Base-by-base conservation (phyloP, 768 basidiomycete species). In the Leucosporidium yakuticum region DNA sequence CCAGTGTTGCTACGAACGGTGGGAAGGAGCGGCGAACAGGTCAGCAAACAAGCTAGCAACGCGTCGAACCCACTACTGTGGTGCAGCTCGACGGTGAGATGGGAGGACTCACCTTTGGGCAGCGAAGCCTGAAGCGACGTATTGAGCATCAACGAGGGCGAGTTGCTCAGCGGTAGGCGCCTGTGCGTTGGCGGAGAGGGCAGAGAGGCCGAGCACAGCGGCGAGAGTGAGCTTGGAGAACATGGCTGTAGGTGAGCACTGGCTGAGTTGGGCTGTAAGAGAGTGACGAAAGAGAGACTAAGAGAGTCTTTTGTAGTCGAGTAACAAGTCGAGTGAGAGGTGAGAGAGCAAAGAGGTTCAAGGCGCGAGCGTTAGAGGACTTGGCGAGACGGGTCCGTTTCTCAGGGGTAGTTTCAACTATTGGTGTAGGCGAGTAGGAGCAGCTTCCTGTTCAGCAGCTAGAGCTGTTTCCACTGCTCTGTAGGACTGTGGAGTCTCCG, bases 151-250 rank as follows among this genome's bases (percentile, higher is more conserved):
- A 32, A 65, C 67, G 39, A 68, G 54, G 15, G 61, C 66, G 27
- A 70, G 69, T 5, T 60, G 29, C 47, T 29, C 20, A 6, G 44
- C 27, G 1, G 60, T 31, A 9, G 51, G 51, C 49, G 14, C 21
- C 20, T 9, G 63, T 23, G 9, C 61, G 39, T 27, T 23, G 11
- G 54, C 60, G 4, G 68, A 62, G 53, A 63, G 53, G 36, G 64
- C 49, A 21, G 54, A 39, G 61, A 64, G 47, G 14, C 59, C 44
- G 60, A 32, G 32, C 51, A 68, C 64, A 54, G 83, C 88, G 8
- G 85, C 86, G 69, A 82, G 88, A 50, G 80, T 86, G 8, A 91
- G 91, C 78, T 85, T 91, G 69, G 90, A 91, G 57, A 44, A 32
- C 19, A 12, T 44, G 32, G 6, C 39, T 44, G 39, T 44, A 44